These are phyloP conservation scores for Neurospora sp. DNA, from an alignment of 495 filamentous ascomycete species.

Conservation along the genomic window DNA sequence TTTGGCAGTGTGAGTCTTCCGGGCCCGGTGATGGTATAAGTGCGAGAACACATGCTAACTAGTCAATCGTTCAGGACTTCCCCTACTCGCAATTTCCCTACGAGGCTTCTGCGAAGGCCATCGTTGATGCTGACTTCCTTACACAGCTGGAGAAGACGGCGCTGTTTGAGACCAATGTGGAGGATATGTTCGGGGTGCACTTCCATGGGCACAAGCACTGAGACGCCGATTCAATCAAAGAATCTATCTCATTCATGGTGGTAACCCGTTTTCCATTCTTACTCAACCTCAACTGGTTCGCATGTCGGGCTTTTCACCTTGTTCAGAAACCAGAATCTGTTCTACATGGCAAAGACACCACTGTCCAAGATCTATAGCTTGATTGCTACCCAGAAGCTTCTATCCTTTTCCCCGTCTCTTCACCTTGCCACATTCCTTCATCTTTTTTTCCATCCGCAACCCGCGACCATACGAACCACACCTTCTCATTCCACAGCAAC, in stretches of 20 bases:
- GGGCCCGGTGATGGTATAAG: neutral
- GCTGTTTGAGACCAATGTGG: neutral
- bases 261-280: neutral
- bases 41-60: neutral
- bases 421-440: neutral
- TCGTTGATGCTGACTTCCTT: neutral
- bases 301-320: neutral
- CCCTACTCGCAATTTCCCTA: neutral
- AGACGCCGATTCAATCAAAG: neutral
- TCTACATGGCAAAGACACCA: neutral
- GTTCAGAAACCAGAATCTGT: neutral
- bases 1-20: neutral
- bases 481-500: neutral
- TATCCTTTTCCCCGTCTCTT: neutral
- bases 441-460: neutral
- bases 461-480: neutral
- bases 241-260: neutral
- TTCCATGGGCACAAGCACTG: neutral
- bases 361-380: neutral
- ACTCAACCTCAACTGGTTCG: neutral
- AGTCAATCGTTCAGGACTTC: neutral
- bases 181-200: neutral
- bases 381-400: neutral
- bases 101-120: neutral
- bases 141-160: neutral